phyloP scores from a whole-genome alignment of 2,329 filamentous ascomycete species.

The Beauveria sp. region DNA sequence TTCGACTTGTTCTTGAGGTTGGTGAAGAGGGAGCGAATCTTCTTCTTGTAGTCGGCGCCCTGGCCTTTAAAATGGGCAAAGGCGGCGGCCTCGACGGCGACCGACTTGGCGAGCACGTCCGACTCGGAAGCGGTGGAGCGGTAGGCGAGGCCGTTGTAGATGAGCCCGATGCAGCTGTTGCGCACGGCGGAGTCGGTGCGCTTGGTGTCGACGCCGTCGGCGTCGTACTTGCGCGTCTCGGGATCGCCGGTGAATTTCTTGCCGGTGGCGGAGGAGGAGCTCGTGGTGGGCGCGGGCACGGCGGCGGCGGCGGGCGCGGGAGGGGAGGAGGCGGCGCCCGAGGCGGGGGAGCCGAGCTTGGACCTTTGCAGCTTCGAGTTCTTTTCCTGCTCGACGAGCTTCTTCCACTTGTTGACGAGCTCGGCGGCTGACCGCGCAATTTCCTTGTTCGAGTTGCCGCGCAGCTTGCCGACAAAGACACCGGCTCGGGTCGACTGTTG shows the following conservation, averaged over 20 bases:
- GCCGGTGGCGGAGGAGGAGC: constrained; percentile 17
- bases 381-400: constrained; percentile 62
- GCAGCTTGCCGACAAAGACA: constrained; percentile 75
- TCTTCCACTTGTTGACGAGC: constrained; percentile 83
- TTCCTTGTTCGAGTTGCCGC: constrained; percentile 70
- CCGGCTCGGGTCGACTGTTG: constrained; percentile 75
- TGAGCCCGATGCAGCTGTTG: constrained; percentile 79
- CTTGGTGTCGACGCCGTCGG: constrained; percentile 71
- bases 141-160: constrained; percentile 83
- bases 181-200: constrained; percentile 67
- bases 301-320: constrained; percentile 21
- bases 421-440: constrained; percentile 70
- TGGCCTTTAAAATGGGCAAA: constrained; percentile 63
- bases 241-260: constrained; percentile 54
- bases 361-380: constrained; percentile 34
- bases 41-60: constrained; percentile 69
- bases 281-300: neutral
- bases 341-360: constrained; percentile 33
- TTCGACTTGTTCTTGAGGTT: constrained; percentile 94
- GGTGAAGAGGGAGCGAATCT: constrained; percentile 86
- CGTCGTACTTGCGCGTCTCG: constrained; percentile 73
- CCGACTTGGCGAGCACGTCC: constrained; percentile 62
- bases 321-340: constrained; percentile 48
- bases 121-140: constrained; percentile 64
- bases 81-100: constrained; percentile 78